Percentiles rank a stretch among this genome's conserved stretches.
These are phyloP conservation scores for Schwanniomyces etchellsii DNA, from an alignment of 1,139 yeast genomes.

Conservation along the genomic window DNA sequence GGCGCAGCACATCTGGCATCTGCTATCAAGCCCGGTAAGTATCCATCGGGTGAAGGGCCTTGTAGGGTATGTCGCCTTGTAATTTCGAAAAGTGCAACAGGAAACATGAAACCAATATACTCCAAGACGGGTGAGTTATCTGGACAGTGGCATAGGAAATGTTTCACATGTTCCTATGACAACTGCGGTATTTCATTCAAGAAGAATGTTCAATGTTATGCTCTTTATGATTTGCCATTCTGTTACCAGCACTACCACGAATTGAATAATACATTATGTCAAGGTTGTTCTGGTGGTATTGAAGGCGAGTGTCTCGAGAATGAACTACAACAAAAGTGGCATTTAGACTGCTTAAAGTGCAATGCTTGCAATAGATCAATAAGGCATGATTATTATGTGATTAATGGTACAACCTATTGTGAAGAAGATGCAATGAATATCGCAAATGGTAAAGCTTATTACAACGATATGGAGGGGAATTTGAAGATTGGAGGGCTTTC, in stretches of 20 bases:
- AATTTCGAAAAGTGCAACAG: conserved; percentile 41
- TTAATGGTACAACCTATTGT: conserved; percentile 48
- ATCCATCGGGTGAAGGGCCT: conserved; percentile 66
- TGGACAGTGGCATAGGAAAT: conserved; percentile 92
- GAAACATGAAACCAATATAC: conserved; percentile 43
- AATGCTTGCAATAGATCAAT: conserved; percentile 44
- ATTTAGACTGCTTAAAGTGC: conserved; percentile 58
- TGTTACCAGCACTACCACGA: conserved; percentile 80
- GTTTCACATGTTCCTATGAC: conserved; percentile 61
- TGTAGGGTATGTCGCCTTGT: conserved; percentile 57
- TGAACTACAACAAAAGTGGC: conserved; percentile 63
- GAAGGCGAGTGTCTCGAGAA: conserved; percentile 90
- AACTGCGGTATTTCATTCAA: conserved; percentile 53
- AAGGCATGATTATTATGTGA: conserved; percentile 49
- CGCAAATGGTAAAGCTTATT: conserved; percentile 17
- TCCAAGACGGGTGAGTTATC: conserved; percentile 77
- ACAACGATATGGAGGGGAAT: conserved; percentile 18
- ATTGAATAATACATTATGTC: conserved; percentile 70
- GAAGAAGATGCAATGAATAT: conserved; percentile 35
- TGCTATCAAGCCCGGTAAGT: conserved; percentile 14
- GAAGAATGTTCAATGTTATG: conserved; percentile 71
- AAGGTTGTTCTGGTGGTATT: conserved; percentile 64
- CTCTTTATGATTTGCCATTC: conserved; percentile 69
- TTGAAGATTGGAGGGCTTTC: conserved; percentile 18
- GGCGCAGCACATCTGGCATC: too few species aligned